These are phyloP conservation scores for Claviceps capensis DNA, from an alignment of 2,329 filamentous ascomycete species.

Conservation along the genomic window DNA sequence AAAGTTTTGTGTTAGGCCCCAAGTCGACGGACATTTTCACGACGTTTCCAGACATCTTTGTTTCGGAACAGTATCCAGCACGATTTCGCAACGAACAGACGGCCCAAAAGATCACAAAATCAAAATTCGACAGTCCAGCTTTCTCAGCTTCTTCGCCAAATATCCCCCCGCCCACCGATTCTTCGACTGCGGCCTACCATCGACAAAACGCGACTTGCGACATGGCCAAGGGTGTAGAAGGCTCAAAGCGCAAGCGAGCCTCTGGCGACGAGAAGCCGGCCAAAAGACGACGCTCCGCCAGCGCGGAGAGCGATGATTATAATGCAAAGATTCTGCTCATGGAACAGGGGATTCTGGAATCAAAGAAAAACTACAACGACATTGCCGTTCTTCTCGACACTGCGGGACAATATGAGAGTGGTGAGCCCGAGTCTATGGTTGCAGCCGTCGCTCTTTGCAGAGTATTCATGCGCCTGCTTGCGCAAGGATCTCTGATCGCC, in stretches of 20 bases:
- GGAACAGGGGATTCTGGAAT: constrained; percentile 71
- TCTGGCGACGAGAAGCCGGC: constrained; percentile 28
- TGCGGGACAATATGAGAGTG: constrained; percentile 32
- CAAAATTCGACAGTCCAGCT: not conserved
- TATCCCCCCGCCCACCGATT: no score
- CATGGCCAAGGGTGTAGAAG: constrained; percentile 14
- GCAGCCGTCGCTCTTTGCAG: constrained; percentile 74
- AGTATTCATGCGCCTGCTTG: constrained; percentile 70
- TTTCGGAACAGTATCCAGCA: not conserved
- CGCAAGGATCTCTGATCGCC: constrained; percentile 54
- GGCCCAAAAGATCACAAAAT: not conserved
- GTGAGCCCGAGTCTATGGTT: constrained; percentile 42
- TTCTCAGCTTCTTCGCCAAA: no score
- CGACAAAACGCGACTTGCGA: not conserved
- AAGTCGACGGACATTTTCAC: not conserved
- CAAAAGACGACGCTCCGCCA: constrained; percentile 38
- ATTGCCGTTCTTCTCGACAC: constrained; percentile 57
- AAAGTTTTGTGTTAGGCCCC: not conserved
- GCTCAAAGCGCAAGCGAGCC: constrained; percentile 38
- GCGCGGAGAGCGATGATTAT: constrained; percentile 33
- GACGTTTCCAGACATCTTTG: not conserved
- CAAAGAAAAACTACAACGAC: constrained; percentile 84
- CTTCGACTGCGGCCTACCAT: not conserved
- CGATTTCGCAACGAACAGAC: not conserved
- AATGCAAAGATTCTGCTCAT: constrained; percentile 58